Evolutionary conservation across 805 yeast genomes (phyloP).

Genomic region (Teunomyces funiuensis): DNA sequence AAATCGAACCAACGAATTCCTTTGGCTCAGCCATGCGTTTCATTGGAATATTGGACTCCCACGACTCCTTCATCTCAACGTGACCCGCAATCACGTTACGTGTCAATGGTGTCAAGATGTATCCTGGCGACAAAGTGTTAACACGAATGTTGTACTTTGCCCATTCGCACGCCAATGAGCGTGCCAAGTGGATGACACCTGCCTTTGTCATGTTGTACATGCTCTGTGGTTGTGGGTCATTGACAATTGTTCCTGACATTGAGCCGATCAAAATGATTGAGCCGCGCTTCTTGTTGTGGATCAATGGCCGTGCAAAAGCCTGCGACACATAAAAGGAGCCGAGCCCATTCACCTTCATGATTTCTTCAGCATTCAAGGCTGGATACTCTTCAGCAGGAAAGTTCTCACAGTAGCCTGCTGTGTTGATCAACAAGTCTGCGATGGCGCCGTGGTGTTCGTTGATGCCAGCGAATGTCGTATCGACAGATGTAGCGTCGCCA

Average conservation of each 20-base stretch:
- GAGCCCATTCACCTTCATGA: slow-evolving; percentile 69
- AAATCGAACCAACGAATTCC: slow-evolving; percentile 75
- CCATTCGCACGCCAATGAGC: slow-evolving; percentile 80
- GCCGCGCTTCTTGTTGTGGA: slow-evolving; percentile 53
- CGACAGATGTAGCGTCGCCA: slow-evolving; percentile 61
- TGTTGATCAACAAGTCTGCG: slow-evolving; percentile 66
- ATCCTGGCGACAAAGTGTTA: slow-evolving; percentile 78
- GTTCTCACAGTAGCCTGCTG: slow-evolving; percentile 87
- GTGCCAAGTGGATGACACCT: slow-evolving; percentile 78
- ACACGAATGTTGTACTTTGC: slow-evolving; percentile 73
- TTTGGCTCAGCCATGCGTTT: slow-evolving; percentile 83
- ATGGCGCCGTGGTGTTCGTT: slow-evolving; percentile 58
- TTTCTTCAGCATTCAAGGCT: slow-evolving; percentile 62
- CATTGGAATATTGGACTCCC: slow-evolving; percentile 75
- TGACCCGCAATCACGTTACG: slow-evolving; percentile 64
- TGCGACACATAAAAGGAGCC: slow-evolving; percentile 78
- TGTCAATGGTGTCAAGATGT: slow-evolving; percentile 77
- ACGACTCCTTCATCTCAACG: slow-evolving; percentile 61
- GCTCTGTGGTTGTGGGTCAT: slow-evolving; percentile 76
- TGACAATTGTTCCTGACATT: slow-evolving; percentile 76
- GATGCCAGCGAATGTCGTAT: slow-evolving; percentile 51
- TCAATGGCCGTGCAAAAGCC: slow-evolving; percentile 67
- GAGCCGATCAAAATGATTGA: slow-evolving; percentile 73
- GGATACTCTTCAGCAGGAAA: slow-evolving; percentile 78
- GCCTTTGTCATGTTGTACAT: slow-evolving; percentile 87